Conservation (phyloP, 129 eudicot species). For the Gnaphalium uliginosum region DNA sequence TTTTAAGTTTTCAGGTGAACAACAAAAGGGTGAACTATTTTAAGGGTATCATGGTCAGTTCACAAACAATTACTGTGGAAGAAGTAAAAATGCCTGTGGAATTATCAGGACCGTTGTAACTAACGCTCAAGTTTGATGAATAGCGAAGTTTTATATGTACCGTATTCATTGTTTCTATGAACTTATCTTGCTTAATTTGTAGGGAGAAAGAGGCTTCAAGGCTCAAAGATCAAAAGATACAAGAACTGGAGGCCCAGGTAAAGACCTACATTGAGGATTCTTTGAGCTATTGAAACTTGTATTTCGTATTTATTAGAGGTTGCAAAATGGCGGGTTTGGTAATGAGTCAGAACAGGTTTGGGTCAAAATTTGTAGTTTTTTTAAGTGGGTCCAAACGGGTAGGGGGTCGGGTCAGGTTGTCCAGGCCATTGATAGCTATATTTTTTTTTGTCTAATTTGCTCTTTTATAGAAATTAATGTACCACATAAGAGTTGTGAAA, state of each 20-base stretch:
- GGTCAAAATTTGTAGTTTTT: neutral
- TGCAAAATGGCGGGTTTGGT: slow-evolving; percentile 16
- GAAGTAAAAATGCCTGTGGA: too few relatives aligned
- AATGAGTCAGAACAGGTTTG: neutral
- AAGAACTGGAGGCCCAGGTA: slow-evolving; percentile 75
- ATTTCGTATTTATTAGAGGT: neutral
- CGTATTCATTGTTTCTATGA: neutral
- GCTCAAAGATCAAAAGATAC: slow-evolving; percentile 67
- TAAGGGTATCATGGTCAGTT: too few relatives aligned
- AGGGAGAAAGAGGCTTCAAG: slow-evolving; percentile 68
- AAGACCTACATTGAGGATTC: neutral
- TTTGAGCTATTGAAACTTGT: neutral
- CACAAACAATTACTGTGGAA: too few relatives aligned
- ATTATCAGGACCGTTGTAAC: neutral
- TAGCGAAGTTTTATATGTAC: neutral
- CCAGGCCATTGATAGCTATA: too few relatives aligned
- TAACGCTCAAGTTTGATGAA: neutral
- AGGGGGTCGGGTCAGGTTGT: too few relatives aligned
- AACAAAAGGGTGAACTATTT: too few relatives aligned
- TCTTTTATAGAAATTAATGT: too few relatives aligned
- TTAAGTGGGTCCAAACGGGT: neutral
- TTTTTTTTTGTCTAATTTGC: too few relatives aligned
- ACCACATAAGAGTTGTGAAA: too few relatives aligned
- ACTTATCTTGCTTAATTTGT: slow-evolving; percentile 16
- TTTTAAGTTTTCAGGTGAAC: too few relatives aligned